Evolutionary conservation across 306 rosid genomes (phyloP).

Genomic region (Spatholobus suberectus): DNA sequence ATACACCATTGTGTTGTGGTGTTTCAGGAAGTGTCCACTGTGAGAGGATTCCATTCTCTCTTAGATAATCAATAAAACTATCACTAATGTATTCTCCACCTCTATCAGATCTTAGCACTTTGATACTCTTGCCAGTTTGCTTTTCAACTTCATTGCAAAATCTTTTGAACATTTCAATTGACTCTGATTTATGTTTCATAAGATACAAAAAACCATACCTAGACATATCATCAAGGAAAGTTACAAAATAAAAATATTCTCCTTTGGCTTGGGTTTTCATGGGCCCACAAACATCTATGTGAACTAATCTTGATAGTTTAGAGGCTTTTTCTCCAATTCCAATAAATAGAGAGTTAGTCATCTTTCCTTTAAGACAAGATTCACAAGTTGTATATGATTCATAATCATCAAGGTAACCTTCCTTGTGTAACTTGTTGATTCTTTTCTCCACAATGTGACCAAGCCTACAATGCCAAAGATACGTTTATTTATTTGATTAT

Average conservation of each 20-base stretch:
- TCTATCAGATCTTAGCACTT: neutral
- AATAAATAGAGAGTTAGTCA: neutral
- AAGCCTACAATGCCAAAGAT: no score
- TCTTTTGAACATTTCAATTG: neutral
- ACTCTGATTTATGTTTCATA: no score
- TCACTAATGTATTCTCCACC: neutral
- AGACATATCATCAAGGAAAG: neutral
- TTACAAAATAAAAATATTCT: neutral
- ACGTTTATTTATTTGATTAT: no score
- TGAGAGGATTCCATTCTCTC: no score
- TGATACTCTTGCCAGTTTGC: neutral
- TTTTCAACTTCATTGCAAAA: neutral
- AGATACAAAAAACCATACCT: conserved; percentile 4
- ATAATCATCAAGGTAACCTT: neutral
- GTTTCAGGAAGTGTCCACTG: no score
- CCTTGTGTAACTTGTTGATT: no score
- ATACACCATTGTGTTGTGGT: no score
- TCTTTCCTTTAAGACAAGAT: conserved; percentile 5
- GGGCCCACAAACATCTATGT: neutral
- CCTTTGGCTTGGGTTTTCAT: neutral
- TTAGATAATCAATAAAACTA: neutral
- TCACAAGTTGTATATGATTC: neutral
- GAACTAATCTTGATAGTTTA: no score
- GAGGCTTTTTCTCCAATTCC: neutral
- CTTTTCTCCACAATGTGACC: no score